Evolutionary conservation across 768 basidiomycete species (phyloP), one percentile per base, ranked within the genome.

Genomic region (Trametes elegans): DNA sequence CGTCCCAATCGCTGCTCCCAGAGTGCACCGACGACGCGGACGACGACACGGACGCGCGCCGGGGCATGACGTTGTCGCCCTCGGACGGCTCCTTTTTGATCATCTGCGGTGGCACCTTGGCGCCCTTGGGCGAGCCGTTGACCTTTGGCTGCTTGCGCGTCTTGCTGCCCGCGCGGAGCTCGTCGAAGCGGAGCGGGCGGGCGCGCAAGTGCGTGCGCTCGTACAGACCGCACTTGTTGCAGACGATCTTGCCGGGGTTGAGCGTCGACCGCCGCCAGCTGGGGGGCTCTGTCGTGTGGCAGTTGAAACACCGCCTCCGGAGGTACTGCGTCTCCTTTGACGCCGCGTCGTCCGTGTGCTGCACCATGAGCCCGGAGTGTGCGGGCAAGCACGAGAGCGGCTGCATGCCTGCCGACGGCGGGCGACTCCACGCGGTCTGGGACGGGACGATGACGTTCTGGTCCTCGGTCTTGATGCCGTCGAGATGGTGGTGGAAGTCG

Each of bases 221-320:
- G 65, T 93, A 93, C 34, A 93, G 79, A 9, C 91, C 91, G 61
- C 91, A 93, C 76, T 93, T 93, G 79, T 93, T 93, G 80, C 91
- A 93, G 40, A 93, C 91, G 65, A 93, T 93, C 73, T 93, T 93
- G 60, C 91, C 91, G 0, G 88, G 89, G 70, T 91, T 90, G 65
- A 93, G 85, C 5, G 91, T 93, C 27, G 84, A 87, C 40, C 91
- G 83, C 49, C 91, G 85, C 91, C 91, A 93, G 23, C 83, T 85
- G 7, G 91, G 91, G 0, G 91, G 91, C 68, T 93, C 91, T 2
- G 91, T 93, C 18, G 91, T 91, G 67, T 91, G 90, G 74, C 91
- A 93, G 72, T 93, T 93, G 78, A 87, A 90, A 74, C 91, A 93
- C 8, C 90, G 79, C 34, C 91, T 79, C 21, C 91, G 88, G 52